Base-by-base conservation (phyloP, 495 filamentous ascomycete genomes). In the Neurospora sp. region DNA sequence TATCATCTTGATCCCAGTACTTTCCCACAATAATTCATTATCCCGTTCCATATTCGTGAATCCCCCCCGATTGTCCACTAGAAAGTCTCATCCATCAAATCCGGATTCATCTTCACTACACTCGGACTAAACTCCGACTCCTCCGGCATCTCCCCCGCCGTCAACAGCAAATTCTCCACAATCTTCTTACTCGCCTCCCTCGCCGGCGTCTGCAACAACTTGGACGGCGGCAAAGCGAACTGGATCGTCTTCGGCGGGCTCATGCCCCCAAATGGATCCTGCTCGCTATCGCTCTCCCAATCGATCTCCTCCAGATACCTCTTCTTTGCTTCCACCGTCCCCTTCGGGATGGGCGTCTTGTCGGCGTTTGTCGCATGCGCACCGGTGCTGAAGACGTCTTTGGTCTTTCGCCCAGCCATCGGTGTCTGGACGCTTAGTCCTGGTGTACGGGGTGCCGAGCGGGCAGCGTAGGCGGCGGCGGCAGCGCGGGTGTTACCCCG, bases 191-290 rank as follows among this genome's bases (percentile, higher is more conserved):
- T 96, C 2, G 96, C 96, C 85, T 98, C 95, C 62, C 91, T 89
- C 31, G 94, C 94, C 93, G 96, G 96, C 34, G 96, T 99, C 77
- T 96, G 94, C 83, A 99, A 82, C 39, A 99, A 81, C 74, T 92
- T 90, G 69, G 90, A 92, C 78, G 93, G 92, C 72, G 94, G 94
- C 73, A 99, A 85, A 77, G 93, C 92, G 79, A 99, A 99, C 78
- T 97, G 94, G 81, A 99, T 97, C 36, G 96, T 99, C 83, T 97
- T 97, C 0, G 96, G 96, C 42, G 96, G 96, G 77, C 93, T 97
- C 76, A 94, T 89, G 0, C 89, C 93, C 3, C 86, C 86, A 48
- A 89, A 88, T 85, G 89, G 89, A 48, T 90, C 88, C 54, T 92
- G 88, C 73, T 88, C 85, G 70, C 84, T 85, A 70, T 87, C 85